phyloP scores from a whole-genome alignment of 192 early-diverging fungal genomes.

The Lobosporangium transversale region DNA sequence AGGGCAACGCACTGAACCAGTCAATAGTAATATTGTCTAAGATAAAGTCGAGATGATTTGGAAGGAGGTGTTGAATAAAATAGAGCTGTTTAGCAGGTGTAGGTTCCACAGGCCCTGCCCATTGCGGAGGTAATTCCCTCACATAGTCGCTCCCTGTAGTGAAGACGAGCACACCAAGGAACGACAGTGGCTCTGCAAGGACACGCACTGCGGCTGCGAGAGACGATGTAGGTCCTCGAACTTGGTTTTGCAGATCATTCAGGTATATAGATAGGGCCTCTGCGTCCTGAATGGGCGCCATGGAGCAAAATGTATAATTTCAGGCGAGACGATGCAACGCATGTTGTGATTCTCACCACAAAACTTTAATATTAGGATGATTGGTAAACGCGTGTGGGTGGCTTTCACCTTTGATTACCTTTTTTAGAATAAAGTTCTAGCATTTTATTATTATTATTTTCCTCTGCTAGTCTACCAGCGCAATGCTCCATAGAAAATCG shows the following conservation, averaged over 20 bases:
- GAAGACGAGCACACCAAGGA: conserved; percentile 9
- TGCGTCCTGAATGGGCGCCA: conserved; percentile 15
- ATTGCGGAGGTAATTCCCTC: neutral
- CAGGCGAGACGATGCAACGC: neutral
- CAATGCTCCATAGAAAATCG: conserved; percentile 22
- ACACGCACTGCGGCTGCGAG: conserved; percentile 21
- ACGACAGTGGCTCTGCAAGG: conserved; percentile 39
- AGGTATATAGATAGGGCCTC: conserved; percentile 38
- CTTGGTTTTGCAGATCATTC: conserved; percentile 28
- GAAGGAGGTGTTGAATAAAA: conserved; percentile 32
- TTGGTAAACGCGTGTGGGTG: too few species aligned
- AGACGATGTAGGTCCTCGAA: conserved; percentile 11
- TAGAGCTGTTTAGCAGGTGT: conserved; percentile 1
- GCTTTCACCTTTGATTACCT: conserved; percentile 9
- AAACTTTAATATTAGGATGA: too few species aligned
- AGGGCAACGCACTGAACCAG: conserved; percentile 35
- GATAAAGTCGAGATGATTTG: conserved; percentile 35
- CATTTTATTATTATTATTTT: neutral
- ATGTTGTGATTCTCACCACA: neutral
- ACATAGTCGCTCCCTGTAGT: neutral
- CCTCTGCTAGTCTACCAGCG: neutral
- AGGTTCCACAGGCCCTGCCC: conserved; percentile 28
- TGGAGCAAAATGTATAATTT: conserved; percentile 1
- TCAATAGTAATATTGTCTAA: conserved; percentile 38
- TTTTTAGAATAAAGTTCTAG: neutral